Percentiles rank a stretch among this genome's conserved stretches.
Conservation (phyloP, 139 green algal genomes). For the Edaphochlamys debaryana region DNA sequence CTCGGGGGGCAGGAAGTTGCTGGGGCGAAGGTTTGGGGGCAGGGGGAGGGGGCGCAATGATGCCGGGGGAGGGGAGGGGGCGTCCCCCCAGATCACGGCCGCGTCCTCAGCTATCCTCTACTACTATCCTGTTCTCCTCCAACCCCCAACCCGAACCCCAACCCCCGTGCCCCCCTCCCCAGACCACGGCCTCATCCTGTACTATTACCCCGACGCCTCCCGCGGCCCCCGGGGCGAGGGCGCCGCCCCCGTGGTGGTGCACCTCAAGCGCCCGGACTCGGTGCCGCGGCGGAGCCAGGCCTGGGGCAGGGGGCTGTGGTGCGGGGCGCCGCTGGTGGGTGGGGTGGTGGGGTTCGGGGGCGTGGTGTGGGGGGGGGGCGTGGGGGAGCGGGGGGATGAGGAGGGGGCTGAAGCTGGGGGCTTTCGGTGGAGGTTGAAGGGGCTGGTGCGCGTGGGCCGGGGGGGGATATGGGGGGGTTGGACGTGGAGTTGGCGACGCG, state of each 20-base stretch:
- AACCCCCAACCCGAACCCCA: not conserved
- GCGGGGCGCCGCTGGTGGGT: conserved; percentile 59
- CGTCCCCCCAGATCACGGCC: too few species aligned
- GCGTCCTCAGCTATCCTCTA: too few species aligned
- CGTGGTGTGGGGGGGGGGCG: not conserved
- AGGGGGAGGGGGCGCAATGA: too few species aligned
- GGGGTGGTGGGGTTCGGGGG: not conserved
- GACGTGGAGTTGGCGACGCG: too few species aligned
- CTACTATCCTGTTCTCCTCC: not conserved
- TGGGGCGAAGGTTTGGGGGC: not conserved
- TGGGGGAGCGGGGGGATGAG: not conserved
- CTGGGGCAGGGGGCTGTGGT: conserved; percentile 21
- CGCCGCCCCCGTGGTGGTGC: conserved; percentile 36
- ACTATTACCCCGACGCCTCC: conserved; percentile 30
- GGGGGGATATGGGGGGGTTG: too few species aligned
- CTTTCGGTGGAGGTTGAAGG: too few species aligned
- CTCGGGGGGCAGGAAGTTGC: not conserved
- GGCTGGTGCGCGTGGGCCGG: too few species aligned
- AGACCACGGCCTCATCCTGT: conserved; percentile 20
- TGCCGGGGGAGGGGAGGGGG: too few species aligned
- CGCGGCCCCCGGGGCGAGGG: conserved; percentile 18
- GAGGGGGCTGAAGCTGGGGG: not conserved
- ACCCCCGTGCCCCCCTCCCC: not conserved
- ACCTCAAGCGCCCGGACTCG: conserved; percentile 39
- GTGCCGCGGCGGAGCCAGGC: not conserved